A percentile compares a stretch with the other conserved stretches of the same genome.
These are phyloP conservation scores for Escallonia herrerae DNA, from an alignment of 129 eudicot species.

Conservation along the genomic window DNA sequence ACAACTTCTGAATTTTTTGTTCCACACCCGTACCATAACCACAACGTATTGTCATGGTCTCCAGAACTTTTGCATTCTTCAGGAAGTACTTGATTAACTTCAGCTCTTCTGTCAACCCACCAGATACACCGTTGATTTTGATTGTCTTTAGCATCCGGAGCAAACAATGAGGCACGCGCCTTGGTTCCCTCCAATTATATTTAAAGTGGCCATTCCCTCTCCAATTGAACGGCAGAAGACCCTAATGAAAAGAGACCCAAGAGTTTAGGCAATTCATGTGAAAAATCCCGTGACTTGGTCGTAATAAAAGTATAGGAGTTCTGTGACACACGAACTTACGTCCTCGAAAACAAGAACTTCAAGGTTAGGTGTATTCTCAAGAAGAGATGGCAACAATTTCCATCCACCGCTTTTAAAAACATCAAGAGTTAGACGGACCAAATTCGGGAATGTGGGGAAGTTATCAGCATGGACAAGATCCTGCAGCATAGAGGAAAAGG, in stretches of 20 bases:
- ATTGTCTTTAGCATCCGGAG: not conserved
- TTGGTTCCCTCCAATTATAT: not conserved
- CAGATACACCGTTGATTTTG: not conserved
- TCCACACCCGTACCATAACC: not conserved
- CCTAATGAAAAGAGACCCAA: not conserved
- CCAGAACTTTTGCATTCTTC: not conserved
- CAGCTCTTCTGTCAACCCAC: slow-evolving; percentile 1
- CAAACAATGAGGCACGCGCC: slow-evolving; percentile 1
- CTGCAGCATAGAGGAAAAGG: too few species aligned
- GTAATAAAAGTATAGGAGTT: not conserved
- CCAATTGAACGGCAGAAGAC: not conserved
- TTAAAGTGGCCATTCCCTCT: not conserved
- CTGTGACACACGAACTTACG: not conserved
- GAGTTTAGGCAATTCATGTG: not conserved
- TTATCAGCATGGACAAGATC: too few species aligned
- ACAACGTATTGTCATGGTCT: not conserved
- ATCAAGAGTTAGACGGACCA: slow-evolving; percentile 3
- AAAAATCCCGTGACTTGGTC: not conserved
- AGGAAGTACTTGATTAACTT: slow-evolving; percentile 6
- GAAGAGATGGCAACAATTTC: not conserved
- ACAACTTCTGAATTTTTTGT: too few species aligned
- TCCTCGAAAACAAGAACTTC: slow-evolving; percentile 2
- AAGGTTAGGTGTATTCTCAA: slow-evolving; percentile 8
- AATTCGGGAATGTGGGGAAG: slow-evolving; percentile 5
- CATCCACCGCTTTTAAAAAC: not conserved